Evolutionary conservation across 306 rosid species (phyloP), one percentile per base, ranked within the genome.

Genomic region (Cicer cuneatum): DNA sequence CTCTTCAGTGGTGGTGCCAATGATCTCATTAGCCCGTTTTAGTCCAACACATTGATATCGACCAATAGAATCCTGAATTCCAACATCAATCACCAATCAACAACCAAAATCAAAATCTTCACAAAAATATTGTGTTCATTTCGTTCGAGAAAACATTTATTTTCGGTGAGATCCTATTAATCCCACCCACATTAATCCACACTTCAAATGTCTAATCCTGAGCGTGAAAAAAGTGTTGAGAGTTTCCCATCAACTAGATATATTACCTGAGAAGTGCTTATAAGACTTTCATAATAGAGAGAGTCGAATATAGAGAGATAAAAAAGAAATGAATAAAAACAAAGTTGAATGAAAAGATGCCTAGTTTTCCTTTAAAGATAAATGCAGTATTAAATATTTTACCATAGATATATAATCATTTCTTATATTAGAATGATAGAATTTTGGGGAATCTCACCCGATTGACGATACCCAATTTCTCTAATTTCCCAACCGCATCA

Each of bases 1-100:
- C 82, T 94, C 98, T 80, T 94, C 98, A 1, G 98, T 94, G 59
- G 98, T 94, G 54, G 91, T 84, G 80, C 98, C 97, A 24, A 94
- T 91, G 61, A 94, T 87, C 85, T 90, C 98, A 14, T 91, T 94
- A 12, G 97, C 97, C 16, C 93, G 89, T 87, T 88, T 94, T 59
- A 94, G 87, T 45, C 96, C 96, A 7, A 85, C 96, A 14, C 90
- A 86, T 86, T 78, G 90, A 72, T 82, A 94, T 39, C 95, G 89
- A 45, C 98, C 97, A 68, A 90, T 54, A 8, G 90, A 57, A 86
- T 94, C 98, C 98, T 94, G 84, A 49, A 79, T 67, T 43, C 56
- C 73, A 81, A 76, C 53, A 45, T 0, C 14, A 83, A 67, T 8
- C 52, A 63, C 45, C 43, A 35, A 43, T 77, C 64, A 68, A 21